Conservation (phyloP, 1,139 yeast genomes). For the Tardiomyces depauwii region DNA sequence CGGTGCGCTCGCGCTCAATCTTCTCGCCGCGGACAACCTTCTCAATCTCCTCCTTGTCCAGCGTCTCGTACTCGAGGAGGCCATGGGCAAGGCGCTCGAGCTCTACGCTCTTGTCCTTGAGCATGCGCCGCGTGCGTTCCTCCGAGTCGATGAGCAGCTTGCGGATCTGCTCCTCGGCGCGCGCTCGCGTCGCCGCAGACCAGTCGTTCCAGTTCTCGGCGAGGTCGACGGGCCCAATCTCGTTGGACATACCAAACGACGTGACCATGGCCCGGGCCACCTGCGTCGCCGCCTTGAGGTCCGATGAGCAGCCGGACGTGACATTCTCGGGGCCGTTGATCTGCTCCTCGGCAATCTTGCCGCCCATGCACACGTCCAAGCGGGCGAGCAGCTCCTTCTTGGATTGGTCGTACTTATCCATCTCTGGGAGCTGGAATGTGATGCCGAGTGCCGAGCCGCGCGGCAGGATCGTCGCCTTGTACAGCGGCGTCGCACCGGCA, state of each 20-base stretch:
- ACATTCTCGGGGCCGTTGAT: conserved; percentile 86
- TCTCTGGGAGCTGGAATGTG: conserved; percentile 94
- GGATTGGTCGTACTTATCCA: conserved; percentile 94
- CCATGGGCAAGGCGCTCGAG: conserved; percentile 87
- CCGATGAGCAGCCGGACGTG: conserved; percentile 91
- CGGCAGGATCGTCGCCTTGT: conserved; percentile 94
- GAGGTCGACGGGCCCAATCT: conserved; percentile 82
- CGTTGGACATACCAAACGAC: conserved; percentile 91
- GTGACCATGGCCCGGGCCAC: conserved; percentile 97
- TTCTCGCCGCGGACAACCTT: conserved; percentile 70
- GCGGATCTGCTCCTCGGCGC: conserved; percentile 89
- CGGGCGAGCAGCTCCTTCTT: conserved; percentile 83
- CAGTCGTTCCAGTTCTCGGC: conserved; percentile 85
- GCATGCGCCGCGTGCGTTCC: conserved; percentile 59
- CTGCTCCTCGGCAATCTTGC: conserved; percentile 93
- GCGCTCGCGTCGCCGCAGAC: conserved; percentile 79
- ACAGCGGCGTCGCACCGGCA: conserved; percentile 90
- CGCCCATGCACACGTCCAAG: conserved; percentile 97
- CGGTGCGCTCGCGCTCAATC: conserved; percentile 52
- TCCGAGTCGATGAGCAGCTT: conserved; percentile 64
- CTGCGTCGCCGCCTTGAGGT: conserved; percentile 76
- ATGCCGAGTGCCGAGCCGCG: conserved; percentile 95
- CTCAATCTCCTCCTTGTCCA: conserved; percentile 85
- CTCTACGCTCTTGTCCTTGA: conserved; percentile 54
- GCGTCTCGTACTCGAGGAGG: conserved; percentile 86